phyloP scores from a whole-genome alignment of 495 filamentous ascomycete species.

The Pseudotulostoma volvatum region DNA sequence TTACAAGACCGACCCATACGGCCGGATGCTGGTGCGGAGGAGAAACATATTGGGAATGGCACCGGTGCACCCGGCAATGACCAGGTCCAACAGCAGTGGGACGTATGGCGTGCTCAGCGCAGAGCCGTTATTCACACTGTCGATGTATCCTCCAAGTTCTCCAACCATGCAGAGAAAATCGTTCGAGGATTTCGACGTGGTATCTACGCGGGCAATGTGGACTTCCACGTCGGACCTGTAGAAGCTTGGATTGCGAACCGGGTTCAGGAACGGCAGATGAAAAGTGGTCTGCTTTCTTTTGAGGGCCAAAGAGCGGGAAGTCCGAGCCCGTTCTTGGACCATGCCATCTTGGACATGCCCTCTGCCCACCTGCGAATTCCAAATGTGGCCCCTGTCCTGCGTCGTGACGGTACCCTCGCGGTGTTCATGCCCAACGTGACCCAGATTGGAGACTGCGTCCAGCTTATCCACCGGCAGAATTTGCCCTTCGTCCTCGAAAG shows the following conservation, averaged over 20 bases:
- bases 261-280: slow-evolving; percentile 15
- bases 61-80: slow-evolving; percentile 2
- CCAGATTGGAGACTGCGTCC: slow-evolving; percentile 48
- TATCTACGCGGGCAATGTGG: slow-evolving; percentile 47
- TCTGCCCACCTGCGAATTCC: slow-evolving; percentile 39
- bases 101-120: slow-evolving; percentile 34
- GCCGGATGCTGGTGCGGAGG: slow-evolving; percentile 9
- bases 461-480: slow-evolving; percentile 29
- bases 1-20: slow-evolving; percentile 14
- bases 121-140: slow-evolving; percentile 55
- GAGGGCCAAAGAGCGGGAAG: slow-evolving; percentile 2
- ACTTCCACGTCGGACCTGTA: slow-evolving; percentile 55
- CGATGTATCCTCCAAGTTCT: slow-evolving; percentile 42
- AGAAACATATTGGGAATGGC: neutral
- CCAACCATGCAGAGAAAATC: slow-evolving; percentile 40
- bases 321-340: slow-evolving; percentile 43
- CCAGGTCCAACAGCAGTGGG: slow-evolving; percentile 17
- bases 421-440: slow-evolving; percentile 65
- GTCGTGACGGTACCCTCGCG: slow-evolving; percentile 41
- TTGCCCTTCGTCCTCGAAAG: slow-evolving; percentile 43
- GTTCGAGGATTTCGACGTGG: slow-evolving; percentile 51
- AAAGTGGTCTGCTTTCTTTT: slow-evolving; percentile 6
- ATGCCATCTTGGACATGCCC: slow-evolving; percentile 58
- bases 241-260: slow-evolving; percentile 43
- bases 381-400: slow-evolving; percentile 38